phyloP scores from a whole-genome alignment of 1,284 basidiomycete species.

The Boletus semigastroideus region DNA sequence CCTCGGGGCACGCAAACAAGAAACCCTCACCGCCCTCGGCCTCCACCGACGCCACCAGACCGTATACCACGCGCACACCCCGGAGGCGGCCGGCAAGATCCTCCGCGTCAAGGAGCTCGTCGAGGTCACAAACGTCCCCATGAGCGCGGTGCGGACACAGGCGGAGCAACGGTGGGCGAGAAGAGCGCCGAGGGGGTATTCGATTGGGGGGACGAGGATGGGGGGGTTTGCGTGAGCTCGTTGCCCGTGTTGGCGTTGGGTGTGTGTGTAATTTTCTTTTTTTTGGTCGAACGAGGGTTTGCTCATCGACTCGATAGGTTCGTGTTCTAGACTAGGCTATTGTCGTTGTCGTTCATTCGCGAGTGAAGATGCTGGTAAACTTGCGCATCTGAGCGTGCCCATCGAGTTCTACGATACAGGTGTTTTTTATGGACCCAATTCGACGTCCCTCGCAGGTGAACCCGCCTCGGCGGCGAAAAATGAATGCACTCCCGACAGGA shows the following conservation, averaged over 20 bases:
- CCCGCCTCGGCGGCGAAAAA: too few species aligned
- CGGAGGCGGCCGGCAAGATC: conserved; percentile 80
- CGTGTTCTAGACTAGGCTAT: too few species aligned
- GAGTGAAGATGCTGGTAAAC: too few species aligned
- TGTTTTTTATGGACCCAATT: too few species aligned
- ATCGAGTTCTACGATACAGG: too few species aligned
- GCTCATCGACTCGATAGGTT: too few species aligned
- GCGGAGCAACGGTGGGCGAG: conserved; percentile 63
- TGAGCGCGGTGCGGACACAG: conserved; percentile 61
- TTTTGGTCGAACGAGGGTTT: neutral
- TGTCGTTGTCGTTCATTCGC: too few species aligned
- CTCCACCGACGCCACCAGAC: conserved; percentile 79
- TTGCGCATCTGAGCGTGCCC: too few species aligned
- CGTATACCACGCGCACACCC: conserved; percentile 73
- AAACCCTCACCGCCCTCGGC: conserved; percentile 74
- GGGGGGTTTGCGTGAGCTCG: conserved; percentile 22
- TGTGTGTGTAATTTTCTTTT: conserved; percentile 3
- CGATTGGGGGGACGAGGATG: conserved; percentile 39
- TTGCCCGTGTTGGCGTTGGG: neutral
- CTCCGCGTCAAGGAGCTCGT: conserved; percentile 83
- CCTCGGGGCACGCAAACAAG: conserved; percentile 68
- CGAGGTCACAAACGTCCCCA: conserved; percentile 80
- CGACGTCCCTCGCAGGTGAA: too few species aligned
- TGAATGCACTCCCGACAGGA: too few species aligned
- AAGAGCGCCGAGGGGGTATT: conserved; percentile 64